Conservation (phyloP, 805 yeast genomes). For the Kodamaea sagamina region DNA sequence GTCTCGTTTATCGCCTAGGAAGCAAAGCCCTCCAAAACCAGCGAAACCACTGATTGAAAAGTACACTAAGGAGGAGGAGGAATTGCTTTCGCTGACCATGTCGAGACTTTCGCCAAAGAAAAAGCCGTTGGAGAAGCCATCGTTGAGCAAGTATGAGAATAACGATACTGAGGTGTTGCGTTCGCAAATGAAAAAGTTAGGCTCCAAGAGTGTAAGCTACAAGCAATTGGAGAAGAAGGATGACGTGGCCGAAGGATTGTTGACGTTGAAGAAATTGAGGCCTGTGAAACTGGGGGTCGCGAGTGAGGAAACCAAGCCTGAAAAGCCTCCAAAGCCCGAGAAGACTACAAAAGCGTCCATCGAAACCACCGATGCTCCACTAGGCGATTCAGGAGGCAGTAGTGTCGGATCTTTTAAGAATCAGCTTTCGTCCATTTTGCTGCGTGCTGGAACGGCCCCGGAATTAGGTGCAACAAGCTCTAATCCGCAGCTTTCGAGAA, state of each 20-base stretch:
- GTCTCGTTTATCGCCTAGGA: slow-evolving; percentile 17
- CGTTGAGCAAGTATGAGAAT: slow-evolving; percentile 22
- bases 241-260: slow-evolving; percentile 19
- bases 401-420: slow-evolving; percentile 20
- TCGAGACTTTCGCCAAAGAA: slow-evolving; percentile 13
- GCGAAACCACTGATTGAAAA: slow-evolving; percentile 11
- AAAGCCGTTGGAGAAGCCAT: slow-evolving; percentile 17
- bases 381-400: background rate
- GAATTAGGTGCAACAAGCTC: slow-evolving; percentile 9
- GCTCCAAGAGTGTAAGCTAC: slow-evolving; percentile 10
- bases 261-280: slow-evolving; percentile 16
- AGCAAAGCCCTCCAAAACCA: slow-evolving; percentile 13
- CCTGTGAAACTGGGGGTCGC: slow-evolving; percentile 15
- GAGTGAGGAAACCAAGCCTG: slow-evolving; percentile 5
- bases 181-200: slow-evolving; percentile 28
- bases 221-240: slow-evolving; percentile 13
- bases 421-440: slow-evolving; percentile 27
- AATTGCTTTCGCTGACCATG: slow-evolving; percentile 14
- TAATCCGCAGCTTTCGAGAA: slow-evolving; percentile 1
- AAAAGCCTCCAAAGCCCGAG: background rate
- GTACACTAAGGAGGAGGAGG: slow-evolving; percentile 18
- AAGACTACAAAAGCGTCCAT: no score
- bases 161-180: slow-evolving; percentile 26
- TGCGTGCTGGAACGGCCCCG: slow-evolving; percentile 23
- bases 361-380: no score